A percentile compares a stretch with the other conserved stretches of the same genome.
Evolutionary conservation across 1,284 basidiomycete species (phyloP).

Genomic region (Rhodotorula sp.): DNA sequence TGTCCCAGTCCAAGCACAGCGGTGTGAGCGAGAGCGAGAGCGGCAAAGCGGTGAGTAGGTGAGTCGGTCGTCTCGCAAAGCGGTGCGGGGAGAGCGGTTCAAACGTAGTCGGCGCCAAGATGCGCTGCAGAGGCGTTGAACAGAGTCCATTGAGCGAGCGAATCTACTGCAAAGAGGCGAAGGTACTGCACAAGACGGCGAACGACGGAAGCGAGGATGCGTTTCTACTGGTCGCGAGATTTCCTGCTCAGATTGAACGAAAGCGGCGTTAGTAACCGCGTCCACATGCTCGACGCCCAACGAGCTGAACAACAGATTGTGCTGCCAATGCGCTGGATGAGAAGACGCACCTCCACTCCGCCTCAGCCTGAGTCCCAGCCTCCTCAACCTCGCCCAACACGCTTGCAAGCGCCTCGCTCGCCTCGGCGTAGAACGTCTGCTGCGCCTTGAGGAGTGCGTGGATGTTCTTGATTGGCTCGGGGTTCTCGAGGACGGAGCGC

Average conservation of each 20-base stretch:
- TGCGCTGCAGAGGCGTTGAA: background rate
- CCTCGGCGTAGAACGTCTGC: slow-evolving; percentile 77
- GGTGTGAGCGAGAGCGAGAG: too few species aligned
- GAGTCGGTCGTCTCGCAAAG: too few species aligned
- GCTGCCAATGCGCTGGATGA: background rate
- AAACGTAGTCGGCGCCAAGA: background rate
- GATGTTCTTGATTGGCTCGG: slow-evolving; percentile 90
- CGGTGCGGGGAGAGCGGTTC: too few species aligned
- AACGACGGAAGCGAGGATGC: background rate
- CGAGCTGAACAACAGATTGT: too few species aligned
- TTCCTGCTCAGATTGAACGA: slow-evolving; percentile 1
- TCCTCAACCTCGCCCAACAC: slow-evolving; percentile 62
- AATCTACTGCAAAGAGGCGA: too few species aligned
- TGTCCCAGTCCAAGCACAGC: too few species aligned
- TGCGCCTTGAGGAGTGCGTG: slow-evolving; percentile 88
- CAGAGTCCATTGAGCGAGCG: background rate
- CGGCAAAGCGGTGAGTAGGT: too few species aligned
- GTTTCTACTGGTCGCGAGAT: slow-evolving; percentile 19
- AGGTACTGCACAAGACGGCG: background rate
- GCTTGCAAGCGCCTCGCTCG: slow-evolving; percentile 61
- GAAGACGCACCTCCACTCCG: slow-evolving; percentile 57
- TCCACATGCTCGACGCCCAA: background rate
- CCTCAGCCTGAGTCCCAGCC: slow-evolving; percentile 81
- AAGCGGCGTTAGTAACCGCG: background rate
- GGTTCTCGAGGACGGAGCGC: slow-evolving; percentile 97